Conservation (phyloP, 106 monocot genomes). For the Dendrobium catenatum region DNA sequence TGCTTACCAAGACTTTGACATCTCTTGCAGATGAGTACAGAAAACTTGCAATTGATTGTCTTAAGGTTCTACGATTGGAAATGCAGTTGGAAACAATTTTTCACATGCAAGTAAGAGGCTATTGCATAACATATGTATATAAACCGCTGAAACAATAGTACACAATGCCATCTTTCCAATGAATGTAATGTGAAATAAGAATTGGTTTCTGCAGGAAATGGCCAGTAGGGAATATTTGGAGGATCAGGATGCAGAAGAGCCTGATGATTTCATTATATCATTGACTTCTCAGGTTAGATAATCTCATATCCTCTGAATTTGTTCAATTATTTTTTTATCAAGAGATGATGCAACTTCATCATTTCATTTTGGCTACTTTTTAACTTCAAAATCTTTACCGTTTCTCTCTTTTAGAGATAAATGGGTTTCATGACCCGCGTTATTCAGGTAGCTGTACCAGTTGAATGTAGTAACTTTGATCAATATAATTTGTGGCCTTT, state of each 20-base stretch:
- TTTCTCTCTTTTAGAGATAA: not conserved
- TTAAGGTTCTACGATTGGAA: slow-evolving; percentile 89
- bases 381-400: not conserved
- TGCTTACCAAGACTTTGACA: slow-evolving; percentile 61
- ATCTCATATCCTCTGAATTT: not conserved
- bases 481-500: too few species aligned
- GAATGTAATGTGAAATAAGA: slow-evolving; percentile 6
- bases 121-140: not conserved
- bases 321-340: not conserved
- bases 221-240: slow-evolving; percentile 78
- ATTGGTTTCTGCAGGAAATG: slow-evolving; percentile 67
- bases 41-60: slow-evolving; percentile 83
- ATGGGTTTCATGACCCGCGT: not conserved
- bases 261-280: slow-evolving; percentile 97
- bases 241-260: slow-evolving; percentile 98
- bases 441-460: too few species aligned
- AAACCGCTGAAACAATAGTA: not conserved
- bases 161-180: not conserved
- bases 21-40: slow-evolving; percentile 83
- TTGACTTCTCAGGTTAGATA: slow-evolving; percentile 74
- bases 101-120: slow-evolving; percentile 70
- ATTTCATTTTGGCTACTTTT: not conserved
- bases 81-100: slow-evolving; percentile 96
- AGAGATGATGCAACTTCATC: not conserved
- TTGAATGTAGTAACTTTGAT: too few species aligned